Evolutionary conservation across 2,329 filamentous ascomycete species (phyloP).

Genomic region (Atkinsonella texensis): DNA sequence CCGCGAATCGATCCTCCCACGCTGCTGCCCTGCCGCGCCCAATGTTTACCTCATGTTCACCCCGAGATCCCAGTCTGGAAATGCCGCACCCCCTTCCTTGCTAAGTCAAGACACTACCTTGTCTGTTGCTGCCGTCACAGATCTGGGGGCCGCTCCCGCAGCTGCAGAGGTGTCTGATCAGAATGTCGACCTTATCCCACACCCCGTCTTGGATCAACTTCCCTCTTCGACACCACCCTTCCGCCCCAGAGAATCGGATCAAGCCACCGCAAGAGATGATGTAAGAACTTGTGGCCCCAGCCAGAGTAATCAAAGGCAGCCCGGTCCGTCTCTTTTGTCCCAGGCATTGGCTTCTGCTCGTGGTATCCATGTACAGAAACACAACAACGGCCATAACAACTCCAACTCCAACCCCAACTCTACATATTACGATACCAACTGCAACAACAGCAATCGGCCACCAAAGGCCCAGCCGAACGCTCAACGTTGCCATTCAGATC

Average conservation of each 20-base stretch:
- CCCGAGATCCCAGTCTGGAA: conserved; percentile 36
- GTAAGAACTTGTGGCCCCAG: conserved; percentile 35
- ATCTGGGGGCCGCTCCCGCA: not conserved
- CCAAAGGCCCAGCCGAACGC: not conserved
- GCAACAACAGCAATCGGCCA: not conserved
- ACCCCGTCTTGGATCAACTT: not conserved
- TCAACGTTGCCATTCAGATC: not conserved
- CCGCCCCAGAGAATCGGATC: conserved; percentile 4
- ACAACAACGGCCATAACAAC: not conserved
- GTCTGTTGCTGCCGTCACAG: conserved; percentile 4
- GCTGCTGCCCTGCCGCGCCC: conserved; percentile 24
- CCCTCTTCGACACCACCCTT: conserved; percentile 1
- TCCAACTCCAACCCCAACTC: not conserved
- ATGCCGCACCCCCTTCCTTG: conserved; percentile 39
- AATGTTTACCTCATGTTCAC: conserved; percentile 49
- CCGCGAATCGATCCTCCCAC: conserved; percentile 13
- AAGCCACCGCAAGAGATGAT: conserved; percentile 14
- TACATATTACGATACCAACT: not conserved
- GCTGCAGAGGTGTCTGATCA: conserved; percentile 10
- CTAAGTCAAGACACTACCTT: conserved; percentile 21
- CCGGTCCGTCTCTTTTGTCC: conserved; percentile 42
- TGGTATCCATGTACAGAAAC: conserved; percentile 27
- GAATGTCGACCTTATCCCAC: conserved; percentile 3
- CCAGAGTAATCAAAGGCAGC: conserved; percentile 20
- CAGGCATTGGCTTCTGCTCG: conserved; percentile 48